Conservation (phyloP, 805 yeast genomes). For the Pichia phayaonensis region DNA sequence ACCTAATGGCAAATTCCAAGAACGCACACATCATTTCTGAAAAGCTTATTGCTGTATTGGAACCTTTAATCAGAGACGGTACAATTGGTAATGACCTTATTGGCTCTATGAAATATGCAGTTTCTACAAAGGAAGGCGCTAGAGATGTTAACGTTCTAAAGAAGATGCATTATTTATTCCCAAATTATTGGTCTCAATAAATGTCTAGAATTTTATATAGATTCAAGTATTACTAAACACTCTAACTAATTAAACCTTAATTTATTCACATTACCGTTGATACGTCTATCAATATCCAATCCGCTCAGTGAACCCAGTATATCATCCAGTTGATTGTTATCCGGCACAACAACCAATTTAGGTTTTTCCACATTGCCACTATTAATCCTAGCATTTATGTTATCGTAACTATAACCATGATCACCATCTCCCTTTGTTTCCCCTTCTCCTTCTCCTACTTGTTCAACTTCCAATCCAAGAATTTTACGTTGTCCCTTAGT, state of each 20-base stretch:
- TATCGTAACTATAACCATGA: not conserved
- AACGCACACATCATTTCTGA: conserved; percentile 79
- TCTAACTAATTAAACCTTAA: not conserved
- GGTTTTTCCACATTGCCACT: conserved; percentile 4
- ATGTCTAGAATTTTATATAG: not conserved
- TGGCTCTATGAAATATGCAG: conserved; percentile 74
- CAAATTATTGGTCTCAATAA: conserved; percentile 71
- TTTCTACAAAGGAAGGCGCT: conserved; percentile 69
- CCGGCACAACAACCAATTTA: not conserved
- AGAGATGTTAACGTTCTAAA: conserved; percentile 65
- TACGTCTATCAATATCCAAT: not conserved
- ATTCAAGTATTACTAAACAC: too few relatives aligned
- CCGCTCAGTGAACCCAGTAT: conserved; percentile 6
- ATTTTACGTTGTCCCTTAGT: conserved; percentile 37
- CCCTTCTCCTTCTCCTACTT: not conserved
- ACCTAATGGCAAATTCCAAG: conserved; percentile 75
- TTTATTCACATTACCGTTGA: not conserved
- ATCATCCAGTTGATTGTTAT: conserved; percentile 1
- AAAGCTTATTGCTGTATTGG: conserved; percentile 58
- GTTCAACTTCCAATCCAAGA: conserved; percentile 32
- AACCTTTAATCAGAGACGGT: conserved; percentile 50
- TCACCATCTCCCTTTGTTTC: not conserved
- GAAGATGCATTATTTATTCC: conserved; percentile 81
- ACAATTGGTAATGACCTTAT: conserved; percentile 61
- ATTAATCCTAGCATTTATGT: conserved; percentile 7